Base-by-base conservation (phyloP, 2,329 filamentous ascomycete species). In the Tetracladium maxilliforme region DNA sequence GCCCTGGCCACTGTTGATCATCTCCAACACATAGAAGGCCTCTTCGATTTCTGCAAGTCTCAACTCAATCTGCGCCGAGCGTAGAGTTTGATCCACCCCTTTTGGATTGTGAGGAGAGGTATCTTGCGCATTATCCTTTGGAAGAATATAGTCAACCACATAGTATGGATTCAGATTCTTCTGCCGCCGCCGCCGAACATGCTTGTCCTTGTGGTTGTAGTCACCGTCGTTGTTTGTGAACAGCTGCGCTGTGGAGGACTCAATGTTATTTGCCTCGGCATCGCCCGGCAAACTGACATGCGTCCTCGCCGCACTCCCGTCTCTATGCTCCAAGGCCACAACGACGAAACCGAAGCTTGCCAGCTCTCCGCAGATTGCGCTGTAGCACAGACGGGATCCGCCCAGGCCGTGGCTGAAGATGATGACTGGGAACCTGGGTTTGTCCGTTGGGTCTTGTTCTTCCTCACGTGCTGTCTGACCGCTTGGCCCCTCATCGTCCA, bases 341-440 rank as follows among this genome's bases (percentile, higher is more conserved):
- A 78, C 69, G 1, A 78, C 52, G 35, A 76, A 73, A 0, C 71
- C 70, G 34, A 73, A 70, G 38, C 66, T 72, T 0, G 70, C 71
- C 34, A 78, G 64, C 34, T 78, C 70, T 6, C 70, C 68, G 34
- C 70, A 77, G 3, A 77, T 51, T 10, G 61, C 59, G 11, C 64
- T 71, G 38, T 73, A 75, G 33, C 61, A 64, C 3, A 70, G 74
- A 23, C 70, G 50, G 3, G 66, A 73, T 0, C 70, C 71, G 5
- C 71, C 70, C 6, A 78, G 46, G 0, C 72, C 72, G 43, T 78
- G 72, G 36, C 66, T 73, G 43, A 79, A 78, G 13, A 78, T 54
- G 17, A 78, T 52, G 13, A 76, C 48, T 2, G 72, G 70, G 30
- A 76, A 77, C 4, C 33, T 52, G 1, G 67, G 64, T 30, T 38